Conservation (phyloP, 495 filamentous ascomycete species). For the Glonium stellatum region DNA sequence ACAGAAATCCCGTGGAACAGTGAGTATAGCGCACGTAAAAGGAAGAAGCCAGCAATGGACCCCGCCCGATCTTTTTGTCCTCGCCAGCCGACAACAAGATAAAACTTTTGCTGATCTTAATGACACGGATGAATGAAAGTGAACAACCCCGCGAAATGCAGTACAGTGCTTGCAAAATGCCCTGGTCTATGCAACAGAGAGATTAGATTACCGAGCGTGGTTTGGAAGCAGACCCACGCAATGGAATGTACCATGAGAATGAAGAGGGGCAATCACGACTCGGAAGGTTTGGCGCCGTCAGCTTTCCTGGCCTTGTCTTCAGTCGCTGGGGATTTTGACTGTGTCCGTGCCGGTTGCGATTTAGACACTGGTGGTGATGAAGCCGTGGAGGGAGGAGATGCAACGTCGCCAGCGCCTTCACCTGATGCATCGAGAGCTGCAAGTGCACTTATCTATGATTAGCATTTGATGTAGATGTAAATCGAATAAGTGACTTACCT, state of each 20-base stretch:
- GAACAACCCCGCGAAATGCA: constrained; percentile 26
- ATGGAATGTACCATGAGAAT: constrained; percentile 17
- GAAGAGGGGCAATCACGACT: constrained; percentile 19
- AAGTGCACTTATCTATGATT: constrained; percentile 45
- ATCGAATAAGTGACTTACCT: constrained; percentile 50
- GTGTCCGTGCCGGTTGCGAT: constrained; percentile 45
- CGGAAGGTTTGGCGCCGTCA: constrained; percentile 20
- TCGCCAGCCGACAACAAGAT: constrained; percentile 4
- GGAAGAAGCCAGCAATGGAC: background rate
- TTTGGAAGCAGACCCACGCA: constrained; percentile 15
- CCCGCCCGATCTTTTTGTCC: constrained; percentile 4
- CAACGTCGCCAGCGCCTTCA: constrained; percentile 43
- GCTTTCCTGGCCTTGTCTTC: constrained; percentile 13
- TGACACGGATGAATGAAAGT: constrained; percentile 11
- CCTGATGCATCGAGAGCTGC: constrained; percentile 47
- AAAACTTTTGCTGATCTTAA: constrained; percentile 22
- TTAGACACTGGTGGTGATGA: constrained; percentile 53
- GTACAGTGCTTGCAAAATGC: constrained; percentile 26
- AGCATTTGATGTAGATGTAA: constrained; percentile 19
- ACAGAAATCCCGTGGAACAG: background rate
- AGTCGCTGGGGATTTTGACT: constrained; percentile 43
- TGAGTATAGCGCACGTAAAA: background rate
- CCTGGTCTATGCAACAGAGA: constrained; percentile 30
- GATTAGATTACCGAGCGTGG: constrained; percentile 27
- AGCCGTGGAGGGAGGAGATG: constrained; percentile 53